These are phyloP conservation scores for Cercophora newfieldiana DNA, from an alignment of 495 filamentous ascomycete genomes.

Conservation along the genomic window DNA sequence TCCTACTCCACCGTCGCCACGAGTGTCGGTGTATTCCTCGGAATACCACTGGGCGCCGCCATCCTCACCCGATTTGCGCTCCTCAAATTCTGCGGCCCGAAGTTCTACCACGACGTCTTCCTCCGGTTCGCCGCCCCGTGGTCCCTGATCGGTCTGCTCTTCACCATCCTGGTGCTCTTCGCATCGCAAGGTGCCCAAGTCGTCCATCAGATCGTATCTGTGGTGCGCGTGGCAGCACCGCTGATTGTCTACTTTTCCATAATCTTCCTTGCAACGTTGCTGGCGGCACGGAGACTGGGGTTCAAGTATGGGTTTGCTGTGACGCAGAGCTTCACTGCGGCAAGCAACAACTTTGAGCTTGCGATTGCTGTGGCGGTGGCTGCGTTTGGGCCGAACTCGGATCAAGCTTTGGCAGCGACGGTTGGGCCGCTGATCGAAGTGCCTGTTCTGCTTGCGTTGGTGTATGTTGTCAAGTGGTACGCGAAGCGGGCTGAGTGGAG, in stretches of 20 bases:
- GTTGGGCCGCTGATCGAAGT: constrained; percentile 93
- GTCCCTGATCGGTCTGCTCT: constrained; percentile 81
- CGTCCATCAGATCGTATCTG: constrained; percentile 80
- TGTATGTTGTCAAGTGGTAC: constrained; percentile 71
- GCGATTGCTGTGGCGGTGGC: constrained; percentile 92
- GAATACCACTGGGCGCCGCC: constrained; percentile 79
- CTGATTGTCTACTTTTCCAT: constrained; percentile 76
- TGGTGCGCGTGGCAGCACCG: constrained; percentile 76
- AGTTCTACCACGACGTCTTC: constrained; percentile 68
- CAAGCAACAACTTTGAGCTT: constrained; percentile 94
- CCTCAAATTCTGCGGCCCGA: constrained; percentile 50
- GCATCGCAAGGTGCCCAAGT: constrained; percentile 78
- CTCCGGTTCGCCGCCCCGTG: constrained; percentile 67
- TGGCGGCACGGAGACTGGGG: constrained; percentile 56
- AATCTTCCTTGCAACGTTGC: constrained; percentile 70
- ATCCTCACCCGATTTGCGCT: constrained; percentile 70
- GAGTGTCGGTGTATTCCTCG: constrained; percentile 80
- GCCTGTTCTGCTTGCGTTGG: constrained; percentile 76
- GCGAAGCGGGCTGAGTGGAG: constrained; percentile 59
- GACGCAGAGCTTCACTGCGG: constrained; percentile 91
- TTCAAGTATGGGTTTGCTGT: constrained; percentile 71
- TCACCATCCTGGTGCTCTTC: constrained; percentile 84
- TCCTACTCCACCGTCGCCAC: constrained; percentile 73
- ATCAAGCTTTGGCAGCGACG: constrained; percentile 85
- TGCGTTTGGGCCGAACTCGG: constrained; percentile 74